Percentiles rank a stretch among this genome's conserved stretches.
These are phyloP conservation scores for Rhododendron molle DNA, from an alignment of 148 eudicot species.

Conservation along the genomic window DNA sequence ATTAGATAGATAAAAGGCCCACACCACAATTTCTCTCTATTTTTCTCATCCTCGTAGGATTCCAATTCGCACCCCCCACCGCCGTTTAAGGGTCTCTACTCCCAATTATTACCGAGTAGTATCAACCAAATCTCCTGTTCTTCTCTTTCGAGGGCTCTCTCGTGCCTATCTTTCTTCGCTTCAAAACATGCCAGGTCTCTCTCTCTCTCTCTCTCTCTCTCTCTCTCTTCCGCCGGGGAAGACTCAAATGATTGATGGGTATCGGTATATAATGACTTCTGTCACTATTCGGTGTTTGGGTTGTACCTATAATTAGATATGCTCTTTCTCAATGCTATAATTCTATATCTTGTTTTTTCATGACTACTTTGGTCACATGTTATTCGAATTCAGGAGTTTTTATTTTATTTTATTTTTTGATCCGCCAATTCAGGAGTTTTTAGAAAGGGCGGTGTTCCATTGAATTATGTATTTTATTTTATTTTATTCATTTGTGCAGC, in stretches of 20 bases:
- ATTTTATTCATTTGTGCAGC: neutral
- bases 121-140: neutral
- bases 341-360: neutral
- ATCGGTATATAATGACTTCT: neutral
- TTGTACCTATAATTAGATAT: neutral
- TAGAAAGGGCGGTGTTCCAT: neutral
- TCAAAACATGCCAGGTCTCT: neutral
- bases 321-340: neutral
- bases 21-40: no score
- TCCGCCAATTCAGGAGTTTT: neutral
- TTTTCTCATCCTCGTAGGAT: no score
- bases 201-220: constrained; percentile 5
- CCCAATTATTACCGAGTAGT: neutral
- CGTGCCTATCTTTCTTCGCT: neutral
- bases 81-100: neutral
- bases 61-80: no score
- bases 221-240: neutral
- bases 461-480: neutral
- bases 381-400: neutral
- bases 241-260: neutral
- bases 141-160: neutral
- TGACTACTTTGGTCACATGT: neutral
- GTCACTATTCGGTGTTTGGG: neutral
- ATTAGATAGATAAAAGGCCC: no score
- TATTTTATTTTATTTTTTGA: neutral